Percentiles rank a stretch among this genome's conserved stretches.
Evolutionary conservation across 2,329 filamentous ascomycete species (phyloP).

Genomic region (Scleromitrula shiraiana): DNA sequence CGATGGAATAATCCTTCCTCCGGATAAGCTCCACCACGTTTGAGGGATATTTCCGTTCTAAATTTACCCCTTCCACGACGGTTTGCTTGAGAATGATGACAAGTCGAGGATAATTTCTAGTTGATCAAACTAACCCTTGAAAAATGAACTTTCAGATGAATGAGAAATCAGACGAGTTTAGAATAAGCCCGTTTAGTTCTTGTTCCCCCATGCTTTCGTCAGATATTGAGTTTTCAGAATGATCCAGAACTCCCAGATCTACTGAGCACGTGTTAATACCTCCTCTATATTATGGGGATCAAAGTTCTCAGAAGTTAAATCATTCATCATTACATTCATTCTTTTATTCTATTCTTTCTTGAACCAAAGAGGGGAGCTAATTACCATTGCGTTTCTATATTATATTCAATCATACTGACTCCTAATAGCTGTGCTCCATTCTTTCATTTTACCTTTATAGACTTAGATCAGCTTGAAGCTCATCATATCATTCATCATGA

Average conservation of each 20-base stretch:
- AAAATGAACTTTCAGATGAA: background rate
- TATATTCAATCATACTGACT: constrained; percentile 12
- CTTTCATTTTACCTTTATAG: constrained; percentile 18
- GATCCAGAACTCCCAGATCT: background rate
- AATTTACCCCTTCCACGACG: background rate
- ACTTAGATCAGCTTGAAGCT: constrained; percentile 22
- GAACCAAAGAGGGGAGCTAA: constrained; percentile 19
- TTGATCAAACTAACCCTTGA: background rate
- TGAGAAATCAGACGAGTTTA: constrained; percentile 24
- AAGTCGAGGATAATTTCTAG: background rate
- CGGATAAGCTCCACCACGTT: background rate
- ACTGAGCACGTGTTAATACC: background rate
- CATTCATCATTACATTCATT: constrained; percentile 19
- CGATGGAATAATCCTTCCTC: background rate
- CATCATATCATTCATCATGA: constrained; percentile 30
- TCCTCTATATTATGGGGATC: background rate
- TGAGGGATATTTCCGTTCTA: background rate
- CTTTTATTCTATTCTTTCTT: constrained; percentile 11
- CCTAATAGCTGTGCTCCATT: constrained; percentile 25
- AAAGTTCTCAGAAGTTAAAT: background rate
- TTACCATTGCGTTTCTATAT: background rate
- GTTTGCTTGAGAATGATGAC: background rate
- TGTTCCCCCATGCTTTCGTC: constrained; percentile 9
- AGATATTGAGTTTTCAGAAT: background rate
- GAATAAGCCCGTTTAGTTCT: constrained; percentile 15